These are phyloP conservation scores for Delitschia confertaspora DNA, from an alignment of 495 filamentous ascomycete species.

Conservation along the genomic window DNA sequence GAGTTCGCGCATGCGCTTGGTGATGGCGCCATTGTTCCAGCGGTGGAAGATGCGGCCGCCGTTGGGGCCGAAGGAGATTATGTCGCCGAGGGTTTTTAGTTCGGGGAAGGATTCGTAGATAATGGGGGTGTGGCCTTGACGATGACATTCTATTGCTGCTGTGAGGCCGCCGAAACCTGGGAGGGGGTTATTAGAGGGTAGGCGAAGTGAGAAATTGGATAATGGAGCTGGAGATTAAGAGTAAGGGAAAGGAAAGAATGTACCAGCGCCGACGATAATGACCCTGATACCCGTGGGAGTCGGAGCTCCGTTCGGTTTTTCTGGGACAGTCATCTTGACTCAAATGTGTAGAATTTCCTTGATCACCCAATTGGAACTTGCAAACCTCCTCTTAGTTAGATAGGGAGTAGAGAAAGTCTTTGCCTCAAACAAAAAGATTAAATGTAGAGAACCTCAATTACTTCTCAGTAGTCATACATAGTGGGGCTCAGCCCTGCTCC, in stretches of 20 bases:
- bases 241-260: not conserved
- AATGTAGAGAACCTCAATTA: too few species aligned
- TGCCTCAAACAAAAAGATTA: too few species aligned
- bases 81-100: slow-evolving; percentile 52
- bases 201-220: not conserved
- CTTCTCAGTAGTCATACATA: too few species aligned
- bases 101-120: slow-evolving; percentile 52
- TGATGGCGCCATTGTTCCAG: slow-evolving; percentile 15
- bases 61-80: slow-evolving; percentile 57
- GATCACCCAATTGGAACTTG: too few species aligned
- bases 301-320: slow-evolving; percentile 7
- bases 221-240: slow-evolving; percentile 2
- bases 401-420: too few species aligned
- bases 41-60: slow-evolving; percentile 46
- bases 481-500: too few species aligned
- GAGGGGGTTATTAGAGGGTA: not conserved
- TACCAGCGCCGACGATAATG: slow-evolving; percentile 32
- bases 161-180: slow-evolving; percentile 25
- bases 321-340: slow-evolving; percentile 15
- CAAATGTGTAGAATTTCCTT: too few species aligned
- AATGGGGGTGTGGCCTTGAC: slow-evolving; percentile 24
- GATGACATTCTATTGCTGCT: slow-evolving; percentile 24
- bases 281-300: slow-evolving; percentile 30
- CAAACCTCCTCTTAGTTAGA: too few species aligned
- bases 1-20: slow-evolving; percentile 38